Conservation (phyloP, 805 yeast species). For the Kodamaea sagamina region DNA sequence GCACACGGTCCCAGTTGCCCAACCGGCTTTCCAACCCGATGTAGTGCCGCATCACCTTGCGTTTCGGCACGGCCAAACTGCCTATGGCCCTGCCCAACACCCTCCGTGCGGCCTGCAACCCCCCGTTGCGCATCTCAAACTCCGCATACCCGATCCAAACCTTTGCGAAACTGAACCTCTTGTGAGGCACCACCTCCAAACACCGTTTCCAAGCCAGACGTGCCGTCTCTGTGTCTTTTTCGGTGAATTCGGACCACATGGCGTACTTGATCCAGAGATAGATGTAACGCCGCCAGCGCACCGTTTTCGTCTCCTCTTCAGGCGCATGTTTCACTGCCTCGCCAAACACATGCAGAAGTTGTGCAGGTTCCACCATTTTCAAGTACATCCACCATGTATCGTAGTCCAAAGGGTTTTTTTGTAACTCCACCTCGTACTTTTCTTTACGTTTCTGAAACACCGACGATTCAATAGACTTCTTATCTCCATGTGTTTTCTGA, state of each 20-base stretch:
- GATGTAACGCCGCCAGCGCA: constrained; percentile 68
- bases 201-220: constrained; percentile 54
- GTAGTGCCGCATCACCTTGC: constrained; percentile 60
- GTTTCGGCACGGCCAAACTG: constrained; percentile 47
- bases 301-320: constrained; percentile 24
- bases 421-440: constrained; percentile 53
- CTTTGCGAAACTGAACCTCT: constrained; percentile 63
- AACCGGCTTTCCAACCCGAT: constrained; percentile 65
- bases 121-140: constrained; percentile 65
- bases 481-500: constrained; percentile 65
- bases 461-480: constrained; percentile 53
- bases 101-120: constrained; percentile 58
- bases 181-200: constrained; percentile 55
- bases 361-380: constrained; percentile 46
- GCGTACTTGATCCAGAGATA: constrained; percentile 71
- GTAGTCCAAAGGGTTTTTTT: constrained; percentile 54
- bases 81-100: constrained; percentile 76
- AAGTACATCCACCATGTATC: constrained; percentile 85
- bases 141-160: constrained; percentile 72
- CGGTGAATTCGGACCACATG: constrained; percentile 56
- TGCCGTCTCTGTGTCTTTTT: constrained; percentile 45
- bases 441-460: constrained; percentile 55
- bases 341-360: constrained; percentile 41
- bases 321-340: constrained; percentile 48
- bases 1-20: constrained; percentile 78